Base-by-base conservation (phyloP, 75 land plant genomes). In the Selaginella tamariscina region DNA sequence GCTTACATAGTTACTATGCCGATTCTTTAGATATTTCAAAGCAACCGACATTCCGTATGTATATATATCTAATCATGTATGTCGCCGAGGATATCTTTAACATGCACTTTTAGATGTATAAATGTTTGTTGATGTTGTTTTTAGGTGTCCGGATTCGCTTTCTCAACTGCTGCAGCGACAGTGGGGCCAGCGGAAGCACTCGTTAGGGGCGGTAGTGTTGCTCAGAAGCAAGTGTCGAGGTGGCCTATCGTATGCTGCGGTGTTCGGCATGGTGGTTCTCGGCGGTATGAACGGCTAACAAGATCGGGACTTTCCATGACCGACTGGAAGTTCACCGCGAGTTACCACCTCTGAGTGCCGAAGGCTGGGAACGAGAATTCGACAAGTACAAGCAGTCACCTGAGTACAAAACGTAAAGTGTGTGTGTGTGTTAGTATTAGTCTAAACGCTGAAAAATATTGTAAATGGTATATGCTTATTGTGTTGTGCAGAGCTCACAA, bases 251-350 rank as follows among this genome's bases (percentile, higher is more conserved):
- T 81, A 22, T 94, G 96, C 69, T 84, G 85, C 57, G 87, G 83
- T 9, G 98, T 94, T 2, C 72, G 89, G 2, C 82, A 89, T 68
- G 98, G 98, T 67, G 98, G 98, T 5, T 5, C 15, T 5, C 5
- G 11, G 11, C n/a, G n/a, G n/a, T n/a, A n/a, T n/a, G n/a, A n/a
- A n/a, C 49, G 49, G 49, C 87, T 94, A 15, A 94, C 98, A 0
- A 76, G 91, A 56, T 94, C 96, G 33, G 98, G 98, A 32, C 81
- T 94, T 24, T 94, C 98, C 15, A 94, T 94, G 96, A 94, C 98
- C 54, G 98, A 94, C 62, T 94, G 98, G 98, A 94, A 94, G 73
- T 94, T 94, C 73, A 76, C 91, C 57, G 98, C 96, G 2, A 39
- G 73, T 56, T 90, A 2, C 96, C 98, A 65, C 98, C 98, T 49